Conservation (phyloP, 352 stramenopile species). For the Globisporangium parvum region DNA sequence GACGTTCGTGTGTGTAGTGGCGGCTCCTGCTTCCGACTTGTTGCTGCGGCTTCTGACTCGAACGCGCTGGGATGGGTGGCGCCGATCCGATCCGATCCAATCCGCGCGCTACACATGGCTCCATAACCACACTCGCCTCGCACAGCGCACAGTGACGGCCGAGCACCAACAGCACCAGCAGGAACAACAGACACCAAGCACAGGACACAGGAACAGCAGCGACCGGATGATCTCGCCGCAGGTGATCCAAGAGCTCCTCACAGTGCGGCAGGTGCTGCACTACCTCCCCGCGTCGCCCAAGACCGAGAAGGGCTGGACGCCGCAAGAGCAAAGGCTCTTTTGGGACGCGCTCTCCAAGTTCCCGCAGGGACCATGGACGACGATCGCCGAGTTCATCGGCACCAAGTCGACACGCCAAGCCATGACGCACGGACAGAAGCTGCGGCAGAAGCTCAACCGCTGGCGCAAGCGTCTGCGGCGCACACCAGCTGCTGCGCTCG, state of each 20-base stretch:
- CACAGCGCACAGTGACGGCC: no score
- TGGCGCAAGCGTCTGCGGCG: conserved; percentile 31
- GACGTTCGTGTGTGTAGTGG: no score
- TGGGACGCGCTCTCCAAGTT: conserved; percentile 33
- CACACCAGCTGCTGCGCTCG: conserved; percentile 7
- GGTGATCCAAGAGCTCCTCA: conserved; percentile 32
- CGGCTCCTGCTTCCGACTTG: no score
- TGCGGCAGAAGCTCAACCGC: conserved; percentile 42
- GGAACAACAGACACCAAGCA: no score
- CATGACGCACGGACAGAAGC: conserved; percentile 46
- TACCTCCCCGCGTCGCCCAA: conserved; percentile 30
- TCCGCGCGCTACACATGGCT: not conserved
- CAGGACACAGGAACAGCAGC: no score
- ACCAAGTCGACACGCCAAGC: conserved; percentile 40
- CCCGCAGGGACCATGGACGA: conserved; percentile 38
- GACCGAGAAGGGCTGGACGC: conserved; percentile 26
- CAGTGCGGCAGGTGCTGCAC: conserved; percentile 28
- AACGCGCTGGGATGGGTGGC: no score
- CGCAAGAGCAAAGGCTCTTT: conserved; percentile 34
- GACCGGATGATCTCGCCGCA: conserved; percentile 23
- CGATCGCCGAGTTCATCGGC: conserved; percentile 37
- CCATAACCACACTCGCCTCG: not conserved
- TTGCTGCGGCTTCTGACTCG: no score
- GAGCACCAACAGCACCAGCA: no score
- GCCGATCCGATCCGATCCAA: no score